Conservation (phyloP, 2,329 filamentous ascomycete species). For the Ophiostoma quercus region DNA sequence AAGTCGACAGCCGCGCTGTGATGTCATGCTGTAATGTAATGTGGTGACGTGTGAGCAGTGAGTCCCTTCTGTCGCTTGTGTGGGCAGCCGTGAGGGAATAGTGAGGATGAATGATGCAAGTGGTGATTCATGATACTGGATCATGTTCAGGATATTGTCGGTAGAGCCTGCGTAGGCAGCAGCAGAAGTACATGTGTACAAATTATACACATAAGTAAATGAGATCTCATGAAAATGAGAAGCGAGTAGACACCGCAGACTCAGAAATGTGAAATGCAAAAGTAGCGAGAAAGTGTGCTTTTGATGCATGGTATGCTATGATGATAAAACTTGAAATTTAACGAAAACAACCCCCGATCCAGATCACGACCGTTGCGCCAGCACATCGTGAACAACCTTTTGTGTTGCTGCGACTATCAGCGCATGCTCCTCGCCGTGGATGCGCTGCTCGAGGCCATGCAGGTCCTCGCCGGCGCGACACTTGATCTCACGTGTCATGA, state of each 20-base stretch:
- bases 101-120: too few relatives aligned
- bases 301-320: neutral
- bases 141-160: neutral
- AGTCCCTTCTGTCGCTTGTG: too few relatives aligned
- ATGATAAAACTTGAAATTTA: neutral
- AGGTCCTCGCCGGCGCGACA: conserved; percentile 59
- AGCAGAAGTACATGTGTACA: neutral
- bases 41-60: too few relatives aligned
- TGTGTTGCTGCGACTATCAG: conserved; percentile 71
- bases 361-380: conserved; percentile 16
- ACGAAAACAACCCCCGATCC: neutral
- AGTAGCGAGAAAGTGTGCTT: neutral
- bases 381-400: conserved; percentile 42
- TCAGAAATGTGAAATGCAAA: neutral
- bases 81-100: too few relatives aligned
- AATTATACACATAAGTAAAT: too few relatives aligned
- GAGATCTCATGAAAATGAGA: too few relatives aligned
- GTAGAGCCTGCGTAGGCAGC: neutral
- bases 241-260: neutral
- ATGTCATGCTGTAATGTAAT: too few relatives aligned
- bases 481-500: conserved; percentile 64
- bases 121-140: neutral
- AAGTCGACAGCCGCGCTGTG: too few relatives aligned
- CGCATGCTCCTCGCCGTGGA: conserved; percentile 71
- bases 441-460: conserved; percentile 61